These are phyloP conservation scores for Zostera marina DNA, from an alignment of 116 monocot genomes.

Conservation along the genomic window DNA sequence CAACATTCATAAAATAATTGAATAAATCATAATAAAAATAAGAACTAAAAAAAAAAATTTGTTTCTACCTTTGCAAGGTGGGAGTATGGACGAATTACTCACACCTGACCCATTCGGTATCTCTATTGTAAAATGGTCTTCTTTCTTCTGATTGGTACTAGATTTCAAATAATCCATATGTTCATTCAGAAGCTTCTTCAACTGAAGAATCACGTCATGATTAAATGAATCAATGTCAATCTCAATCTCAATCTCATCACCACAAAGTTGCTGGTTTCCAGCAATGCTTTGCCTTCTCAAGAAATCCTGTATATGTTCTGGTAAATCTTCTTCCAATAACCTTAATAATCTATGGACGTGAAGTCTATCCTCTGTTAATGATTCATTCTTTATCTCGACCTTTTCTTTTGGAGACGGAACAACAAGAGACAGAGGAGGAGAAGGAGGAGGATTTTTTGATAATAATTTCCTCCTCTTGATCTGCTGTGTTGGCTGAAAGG, in stretches of 20 bases:
- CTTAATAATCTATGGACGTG: slow-evolving; percentile 24
- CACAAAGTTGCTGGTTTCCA: slow-evolving; percentile 18
- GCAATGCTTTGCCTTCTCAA: slow-evolving; percentile 25
- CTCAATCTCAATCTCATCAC: slow-evolving; percentile 44
- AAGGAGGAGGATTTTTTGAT: not conserved
- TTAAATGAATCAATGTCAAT: slow-evolving; percentile 55
- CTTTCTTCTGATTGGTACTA: slow-evolving; percentile 13
- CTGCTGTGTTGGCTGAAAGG: slow-evolving; percentile 13
- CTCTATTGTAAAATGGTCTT: slow-evolving; percentile 16
- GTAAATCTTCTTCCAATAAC: slow-evolving; percentile 33
- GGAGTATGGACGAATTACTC: slow-evolving; percentile 54
- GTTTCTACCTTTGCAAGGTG: slow-evolving; percentile 31
- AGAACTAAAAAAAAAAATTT: not conserved
- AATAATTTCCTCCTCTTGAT: slow-evolving; percentile 50
- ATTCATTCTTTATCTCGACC: slow-evolving; percentile 18
- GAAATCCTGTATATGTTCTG: slow-evolving; percentile 50
- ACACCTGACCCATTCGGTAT: slow-evolving; percentile 49
- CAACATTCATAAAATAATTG: not conserved
- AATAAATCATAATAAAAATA: not conserved
- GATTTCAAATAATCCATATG: slow-evolving; percentile 15
- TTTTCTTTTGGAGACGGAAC: not conserved
- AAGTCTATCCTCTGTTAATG: slow-evolving; percentile 48
- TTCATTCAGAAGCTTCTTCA: slow-evolving; percentile 54
- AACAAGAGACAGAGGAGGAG: not conserved
- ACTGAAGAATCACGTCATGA: slow-evolving; percentile 40